Evolutionary conservation across 1,139 yeast genomes (phyloP).

Genomic region (Pichia cactophila): DNA sequence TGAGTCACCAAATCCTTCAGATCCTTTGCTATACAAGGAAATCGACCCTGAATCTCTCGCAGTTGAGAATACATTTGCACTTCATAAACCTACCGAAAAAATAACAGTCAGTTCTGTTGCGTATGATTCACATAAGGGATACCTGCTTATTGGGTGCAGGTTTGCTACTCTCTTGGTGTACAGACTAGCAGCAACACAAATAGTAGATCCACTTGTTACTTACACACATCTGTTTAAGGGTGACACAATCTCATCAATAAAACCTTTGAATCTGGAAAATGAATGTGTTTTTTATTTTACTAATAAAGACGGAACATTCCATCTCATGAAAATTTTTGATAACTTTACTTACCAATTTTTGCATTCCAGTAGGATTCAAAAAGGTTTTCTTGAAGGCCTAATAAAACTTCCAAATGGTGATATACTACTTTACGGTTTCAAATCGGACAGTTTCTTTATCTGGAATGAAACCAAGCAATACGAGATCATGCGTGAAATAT

Average conservation of each 20-base stretch:
- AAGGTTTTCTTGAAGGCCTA: conserved; percentile 79
- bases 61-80: conserved; percentile 17
- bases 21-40: conserved; percentile 43
- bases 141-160: conserved; percentile 63
- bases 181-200: conserved; percentile 28
- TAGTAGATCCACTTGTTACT: conserved; percentile 24
- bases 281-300: conserved; percentile 35
- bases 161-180: conserved; percentile 59
- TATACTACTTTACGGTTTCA: conserved; percentile 69
- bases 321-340: conserved; percentile 28
- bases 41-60: conserved; percentile 25
- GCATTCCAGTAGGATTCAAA: conserved; percentile 57
- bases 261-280: conserved; percentile 28
- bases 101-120: conserved; percentile 56
- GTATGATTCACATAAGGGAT: conserved; percentile 32
- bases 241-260: conserved; percentile 64
- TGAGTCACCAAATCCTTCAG: conserved; percentile 64
- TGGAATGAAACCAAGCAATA: conserved; percentile 77
- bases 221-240: conserved; percentile 57
- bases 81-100: conserved; percentile 36
- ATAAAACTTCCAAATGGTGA: conserved; percentile 35
- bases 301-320: conserved; percentile 59
- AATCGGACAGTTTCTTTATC: conserved; percentile 66
- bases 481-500: conserved; percentile 62
- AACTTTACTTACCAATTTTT: conserved; percentile 28